Percentiles rank a stretch among this genome's conserved stretches.
Conservation (phyloP, 257 asterid genomes). For the Primulina huaijiensis region DNA sequence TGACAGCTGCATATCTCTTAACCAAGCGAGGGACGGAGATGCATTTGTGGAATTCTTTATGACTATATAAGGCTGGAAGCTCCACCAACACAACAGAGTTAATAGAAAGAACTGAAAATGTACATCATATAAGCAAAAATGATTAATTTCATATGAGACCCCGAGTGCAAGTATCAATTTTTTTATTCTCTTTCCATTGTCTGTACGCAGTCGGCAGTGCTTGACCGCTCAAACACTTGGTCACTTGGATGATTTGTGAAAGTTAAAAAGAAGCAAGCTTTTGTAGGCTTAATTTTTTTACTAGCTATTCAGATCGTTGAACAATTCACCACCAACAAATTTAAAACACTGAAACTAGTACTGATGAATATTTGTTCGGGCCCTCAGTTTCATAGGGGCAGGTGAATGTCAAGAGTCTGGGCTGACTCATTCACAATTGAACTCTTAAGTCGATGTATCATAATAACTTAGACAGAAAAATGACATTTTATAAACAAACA, state of each 20-base stretch:
- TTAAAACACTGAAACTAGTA: neutral
- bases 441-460: neutral
- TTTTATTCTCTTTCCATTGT: neutral
- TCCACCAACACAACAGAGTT: slow-evolving; percentile 28
- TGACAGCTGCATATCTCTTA: slow-evolving; percentile 41
- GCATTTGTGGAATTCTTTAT: slow-evolving; percentile 48
- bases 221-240: neutral
- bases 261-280: neutral
- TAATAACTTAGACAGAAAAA: neutral
- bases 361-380: neutral
- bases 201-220: neutral
- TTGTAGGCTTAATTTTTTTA: neutral
- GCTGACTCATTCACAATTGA: neutral
- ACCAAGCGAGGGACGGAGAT: slow-evolving; percentile 55
- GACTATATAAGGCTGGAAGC: slow-evolving; percentile 55
- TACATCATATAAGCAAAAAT: neutral
- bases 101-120: neutral
- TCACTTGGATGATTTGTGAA: neutral
- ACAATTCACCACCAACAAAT: too few species aligned
- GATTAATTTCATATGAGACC: neutral
- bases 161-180: neutral
- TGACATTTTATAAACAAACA: slow-evolving; percentile 3
- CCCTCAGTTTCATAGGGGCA: neutral
- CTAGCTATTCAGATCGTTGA: neutral
- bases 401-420: neutral